Base-by-base conservation (phyloP, 495 filamentous ascomycete species). In the Talaromyces thailandensis region DNA sequence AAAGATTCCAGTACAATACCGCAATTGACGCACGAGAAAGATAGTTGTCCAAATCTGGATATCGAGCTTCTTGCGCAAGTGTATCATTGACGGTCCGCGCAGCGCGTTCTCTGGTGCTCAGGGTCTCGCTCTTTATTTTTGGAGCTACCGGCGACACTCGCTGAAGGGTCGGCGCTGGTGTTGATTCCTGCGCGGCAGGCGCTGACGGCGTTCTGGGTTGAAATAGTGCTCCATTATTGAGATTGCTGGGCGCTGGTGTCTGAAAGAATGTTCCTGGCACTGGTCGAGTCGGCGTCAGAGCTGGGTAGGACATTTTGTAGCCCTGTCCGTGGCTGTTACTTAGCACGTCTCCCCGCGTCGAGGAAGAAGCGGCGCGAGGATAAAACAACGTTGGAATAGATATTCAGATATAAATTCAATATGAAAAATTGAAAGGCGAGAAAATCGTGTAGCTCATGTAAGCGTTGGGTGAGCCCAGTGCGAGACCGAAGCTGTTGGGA, bases 31-130 rank as follows among this genome's bases (percentile, higher is more conserved):
- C 81, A 97, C 93, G 92, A 70, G 85, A 86, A 65, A 95, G 80
- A 73, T 96, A 96, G 66, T 83, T 88, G 73, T 98, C 94, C 5
- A 99, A 78, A 64, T 95, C 91, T 8, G 92, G 92, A 70, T 90
- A 98, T 67, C 86, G 85, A 66, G 85, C 80, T 69, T 98, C 95
- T 59, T 81, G 79, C 32, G 77, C 72, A 25, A 98, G 74, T 14
- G 86, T 85, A 65, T 88, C 83, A 76, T 93, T 94, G 68, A 99
- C 85, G n/a, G 88, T 92, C 37, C 79, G 78, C 48, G 92, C 88
- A 7, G 90, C 94, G 67, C 92, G 89, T 61, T 89, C 84, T 62
- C 95, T 79, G 1, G 90, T 87, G 60, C 82, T 82, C 66, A 88
- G 70, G 11, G 76, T 70, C 66, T 74, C 73, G 24, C 56, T 74